These are phyloP conservation scores for Cymbidium sinense DNA, from an alignment of 106 monocot species.

Conservation along the genomic window DNA sequence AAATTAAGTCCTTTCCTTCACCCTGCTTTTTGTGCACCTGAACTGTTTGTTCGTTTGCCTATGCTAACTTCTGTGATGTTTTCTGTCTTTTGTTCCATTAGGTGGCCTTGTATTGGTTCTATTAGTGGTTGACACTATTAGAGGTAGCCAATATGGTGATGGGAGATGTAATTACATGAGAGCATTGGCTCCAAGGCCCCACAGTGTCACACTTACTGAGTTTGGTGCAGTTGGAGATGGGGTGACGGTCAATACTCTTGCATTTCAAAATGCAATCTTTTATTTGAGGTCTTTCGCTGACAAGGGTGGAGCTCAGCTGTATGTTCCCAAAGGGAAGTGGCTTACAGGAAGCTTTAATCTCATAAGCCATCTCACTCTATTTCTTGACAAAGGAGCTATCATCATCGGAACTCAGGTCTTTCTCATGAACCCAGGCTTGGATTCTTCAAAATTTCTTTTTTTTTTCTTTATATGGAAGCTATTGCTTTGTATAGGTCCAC, in stretches of 20 bases:
- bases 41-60: background rate
- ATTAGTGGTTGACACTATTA: background rate
- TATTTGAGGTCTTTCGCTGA: slow-evolving; percentile 81
- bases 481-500: background rate
- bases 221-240: slow-evolving; percentile 93
- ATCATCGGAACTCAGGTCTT: slow-evolving; percentile 67
- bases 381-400: slow-evolving; percentile 64
- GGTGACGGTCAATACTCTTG: slow-evolving; percentile 55
- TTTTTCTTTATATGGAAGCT: background rate
- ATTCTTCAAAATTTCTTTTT: background rate
- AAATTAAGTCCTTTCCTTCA: background rate
- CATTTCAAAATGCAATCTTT: slow-evolving; percentile 91
- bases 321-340: slow-evolving; percentile 78
- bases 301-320: slow-evolving; percentile 95
- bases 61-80: background rate
- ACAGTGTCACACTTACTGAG: slow-evolving; percentile 77
- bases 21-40: background rate
- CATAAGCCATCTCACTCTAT: slow-evolving; percentile 86
- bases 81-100: slow-evolving; percentile 10
- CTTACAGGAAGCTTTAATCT: slow-evolving; percentile 83
- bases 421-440: background rate
- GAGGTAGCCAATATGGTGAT: slow-evolving; percentile 4
- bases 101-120: slow-evolving; percentile 18
- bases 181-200: slow-evolving; percentile 37
- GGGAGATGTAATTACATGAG: slow-evolving; percentile 20